Base-by-base conservation (phyloP, 2,329 filamentous ascomycete genomes). In the Pseudocercospora fijiensis region DNA sequence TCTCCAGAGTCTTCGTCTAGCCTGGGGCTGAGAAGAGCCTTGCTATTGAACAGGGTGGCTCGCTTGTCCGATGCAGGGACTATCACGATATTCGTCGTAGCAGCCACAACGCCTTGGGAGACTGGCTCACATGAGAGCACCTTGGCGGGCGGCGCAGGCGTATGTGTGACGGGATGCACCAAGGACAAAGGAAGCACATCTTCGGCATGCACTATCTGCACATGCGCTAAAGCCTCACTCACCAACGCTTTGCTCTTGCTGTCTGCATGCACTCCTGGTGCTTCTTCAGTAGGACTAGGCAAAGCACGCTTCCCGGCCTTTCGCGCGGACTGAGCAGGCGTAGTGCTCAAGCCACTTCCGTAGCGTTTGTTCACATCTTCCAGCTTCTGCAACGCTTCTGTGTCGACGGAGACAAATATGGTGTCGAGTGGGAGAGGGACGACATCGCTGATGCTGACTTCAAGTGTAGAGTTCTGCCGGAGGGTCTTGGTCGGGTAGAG, bases 51-150 rank as follows among this genome's bases (percentile, higher is more conserved):
- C 3, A 60, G 27, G 52, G 64, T 70, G 4, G 66, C 24, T 86
- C 82, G 51, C 88, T 87, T 28, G 89, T 59, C 78, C 80, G 67
- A 82, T 4, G 86, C 85, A 26, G 85, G 84, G 55, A 90, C 88
- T 22, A 98, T 82, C 24, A 99, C 88, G 62, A 99, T 91, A 72
- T 90, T 92, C 16, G 93, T 99, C 11, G 81, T 84, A 0, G 91
- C 84, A 8, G 88, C 84, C 53, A 99, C 76, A 4, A 95, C 77
- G 8, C 95, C 95, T 77, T 99, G 95, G 5, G 91, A 87, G 16
- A 98, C 92, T 8, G 95, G 95, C 76, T 99, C 95, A 75, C 93
- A 98, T n/a, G 96, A 86, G 55, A 91, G 88, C 65, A 98, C 90
- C 78, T 90, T 92, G 47, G 91, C 95, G 0, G 93, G 92, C 47